phyloP scores from a whole-genome alignment of 2,329 filamentous ascomycete species.

The Aotearoamyces nothofagi region DNA sequence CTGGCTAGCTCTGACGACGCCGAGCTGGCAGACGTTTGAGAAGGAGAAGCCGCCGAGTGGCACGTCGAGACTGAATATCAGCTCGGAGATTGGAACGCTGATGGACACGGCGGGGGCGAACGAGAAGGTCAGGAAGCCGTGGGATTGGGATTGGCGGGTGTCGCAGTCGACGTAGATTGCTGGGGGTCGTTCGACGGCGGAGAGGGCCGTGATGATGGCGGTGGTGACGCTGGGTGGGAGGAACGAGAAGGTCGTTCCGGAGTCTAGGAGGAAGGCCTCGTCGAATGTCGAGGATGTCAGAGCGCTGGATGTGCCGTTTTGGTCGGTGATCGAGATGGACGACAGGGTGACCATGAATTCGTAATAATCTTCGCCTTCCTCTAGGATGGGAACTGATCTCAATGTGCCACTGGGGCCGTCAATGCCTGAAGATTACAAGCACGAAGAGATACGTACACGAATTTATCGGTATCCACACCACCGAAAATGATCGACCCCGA shows the following conservation, averaged over 20 bases:
- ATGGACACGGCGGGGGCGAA: slow-evolving; percentile 36
- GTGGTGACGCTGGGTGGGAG: slow-evolving; percentile 44
- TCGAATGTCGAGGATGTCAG: slow-evolving; percentile 15
- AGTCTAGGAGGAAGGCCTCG: slow-evolving; percentile 51
- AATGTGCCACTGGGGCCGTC: slow-evolving; percentile 49
- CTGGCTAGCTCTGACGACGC: slow-evolving; percentile 26
- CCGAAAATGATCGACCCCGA: slow-evolving; percentile 65
- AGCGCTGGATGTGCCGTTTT: slow-evolving; percentile 28
- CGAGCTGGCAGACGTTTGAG: slow-evolving; percentile 25
- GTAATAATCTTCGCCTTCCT: slow-evolving; percentile 27
- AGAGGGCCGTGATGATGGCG: slow-evolving; percentile 37
- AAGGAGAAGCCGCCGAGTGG: slow-evolving; percentile 14
- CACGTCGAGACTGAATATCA: slow-evolving; percentile 14
- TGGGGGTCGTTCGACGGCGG: slow-evolving; percentile 24
- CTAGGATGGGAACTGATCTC: slow-evolving; percentile 37
- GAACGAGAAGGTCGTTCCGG: slow-evolving; percentile 59
- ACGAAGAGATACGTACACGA: too few relatives aligned
- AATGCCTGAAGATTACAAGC: too few relatives aligned
- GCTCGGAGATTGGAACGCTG: slow-evolving; percentile 36
- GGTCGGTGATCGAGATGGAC: slow-evolving; percentile 23
- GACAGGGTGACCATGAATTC: slow-evolving; percentile 25
- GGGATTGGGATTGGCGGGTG: slow-evolving; percentile 26
- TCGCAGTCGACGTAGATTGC: slow-evolving; percentile 26
- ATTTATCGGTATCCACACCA: slow-evolving; percentile 67
- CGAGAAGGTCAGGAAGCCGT: slow-evolving; percentile 28